These are phyloP conservation scores for Massarina eburnea DNA, from an alignment of 2,329 filamentous ascomycete genomes.

Conservation along the genomic window DNA sequence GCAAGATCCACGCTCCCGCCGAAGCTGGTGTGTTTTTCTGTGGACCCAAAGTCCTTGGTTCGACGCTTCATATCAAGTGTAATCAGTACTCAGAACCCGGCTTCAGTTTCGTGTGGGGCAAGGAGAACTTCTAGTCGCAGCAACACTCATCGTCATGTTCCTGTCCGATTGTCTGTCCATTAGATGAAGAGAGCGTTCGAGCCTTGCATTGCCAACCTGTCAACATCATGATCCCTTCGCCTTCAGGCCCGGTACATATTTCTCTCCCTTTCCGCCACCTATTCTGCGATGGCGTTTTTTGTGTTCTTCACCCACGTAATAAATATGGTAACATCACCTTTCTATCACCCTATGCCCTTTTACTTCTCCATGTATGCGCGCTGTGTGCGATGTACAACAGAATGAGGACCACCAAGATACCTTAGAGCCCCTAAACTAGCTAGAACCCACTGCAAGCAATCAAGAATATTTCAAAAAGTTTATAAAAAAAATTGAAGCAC, in stretches of 20 bases:
- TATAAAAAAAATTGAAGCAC: constrained; percentile 3
- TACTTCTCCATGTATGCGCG: not conserved
- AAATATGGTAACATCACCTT: not conserved
- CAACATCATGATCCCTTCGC: not conserved
- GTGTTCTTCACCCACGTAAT: not conserved
- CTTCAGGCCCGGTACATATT: constrained; percentile 17
- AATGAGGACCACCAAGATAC: constrained; percentile 5
- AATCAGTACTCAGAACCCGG: constrained; percentile 85
- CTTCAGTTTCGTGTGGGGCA: constrained; percentile 69
- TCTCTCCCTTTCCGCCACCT: not conserved
- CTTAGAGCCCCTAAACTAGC: not conserved
- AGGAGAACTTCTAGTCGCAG: constrained; percentile 63
- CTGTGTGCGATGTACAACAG: constrained; percentile 1
- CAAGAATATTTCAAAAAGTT: not conserved
- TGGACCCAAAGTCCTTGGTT: constrained; percentile 77
- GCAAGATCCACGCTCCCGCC: constrained; percentile 62
- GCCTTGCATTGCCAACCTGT: not conserved
- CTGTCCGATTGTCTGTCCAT: not conserved
- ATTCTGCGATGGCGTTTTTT: not conserved
- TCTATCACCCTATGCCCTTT: not conserved
- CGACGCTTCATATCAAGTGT: constrained; percentile 76
- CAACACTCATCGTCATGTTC: not conserved
- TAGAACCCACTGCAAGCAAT: too few relatives aligned
- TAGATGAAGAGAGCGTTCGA: not conserved
- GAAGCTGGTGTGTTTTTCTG: constrained; percentile 67